Evolutionary conservation across 192 early-diverging fungal species (phyloP).

Genomic region (Pecoramyces ruminantium): DNA sequence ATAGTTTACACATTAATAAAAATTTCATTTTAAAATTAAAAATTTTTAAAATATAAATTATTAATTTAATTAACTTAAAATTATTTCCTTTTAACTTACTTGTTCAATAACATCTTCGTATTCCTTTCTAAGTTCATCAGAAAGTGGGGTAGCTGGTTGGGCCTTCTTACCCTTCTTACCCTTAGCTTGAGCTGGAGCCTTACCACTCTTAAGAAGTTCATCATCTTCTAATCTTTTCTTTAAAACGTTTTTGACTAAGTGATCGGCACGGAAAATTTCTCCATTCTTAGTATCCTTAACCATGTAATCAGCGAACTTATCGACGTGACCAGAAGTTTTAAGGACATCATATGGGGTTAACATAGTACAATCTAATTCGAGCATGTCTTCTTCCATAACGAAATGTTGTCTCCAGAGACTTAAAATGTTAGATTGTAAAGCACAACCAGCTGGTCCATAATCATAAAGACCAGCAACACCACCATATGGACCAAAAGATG

Average conservation of each 20-base stretch:
- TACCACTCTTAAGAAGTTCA: conserved; percentile 12
- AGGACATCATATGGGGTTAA: conserved; percentile 89
- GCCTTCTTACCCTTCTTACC: conserved; percentile 7
- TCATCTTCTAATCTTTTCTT: conserved; percentile 81
- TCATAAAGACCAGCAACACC: conserved; percentile 95
- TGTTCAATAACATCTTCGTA: conserved; percentile 80
- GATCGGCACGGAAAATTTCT: conserved; percentile 93
- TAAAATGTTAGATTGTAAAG: conserved; percentile 80
- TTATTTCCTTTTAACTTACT: too few species aligned
- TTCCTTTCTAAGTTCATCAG: conserved; percentile 34
- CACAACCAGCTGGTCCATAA: conserved; percentile 87
- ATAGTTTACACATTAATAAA: too few species aligned
- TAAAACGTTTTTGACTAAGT: conserved; percentile 86
- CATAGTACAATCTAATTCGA: conserved; percentile 95
- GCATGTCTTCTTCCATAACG: conserved; percentile 98
- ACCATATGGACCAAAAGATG: conserved; percentile 87
- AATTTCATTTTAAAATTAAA: too few species aligned
- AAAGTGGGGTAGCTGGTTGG: conserved; percentile 34
- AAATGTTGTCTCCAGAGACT: conserved; percentile 88
- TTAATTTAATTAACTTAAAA: too few species aligned
- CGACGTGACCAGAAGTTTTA: conserved; percentile 98
- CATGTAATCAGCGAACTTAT: conserved; percentile 98
- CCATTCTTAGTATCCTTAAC: conserved; percentile 79
- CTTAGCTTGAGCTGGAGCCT: conserved; percentile 6
- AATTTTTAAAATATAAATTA: too few species aligned